Evolutionary conservation across 768 basidiomycete genomes (phyloP).

Genomic region (Suillus fuscotomentosus): DNA sequence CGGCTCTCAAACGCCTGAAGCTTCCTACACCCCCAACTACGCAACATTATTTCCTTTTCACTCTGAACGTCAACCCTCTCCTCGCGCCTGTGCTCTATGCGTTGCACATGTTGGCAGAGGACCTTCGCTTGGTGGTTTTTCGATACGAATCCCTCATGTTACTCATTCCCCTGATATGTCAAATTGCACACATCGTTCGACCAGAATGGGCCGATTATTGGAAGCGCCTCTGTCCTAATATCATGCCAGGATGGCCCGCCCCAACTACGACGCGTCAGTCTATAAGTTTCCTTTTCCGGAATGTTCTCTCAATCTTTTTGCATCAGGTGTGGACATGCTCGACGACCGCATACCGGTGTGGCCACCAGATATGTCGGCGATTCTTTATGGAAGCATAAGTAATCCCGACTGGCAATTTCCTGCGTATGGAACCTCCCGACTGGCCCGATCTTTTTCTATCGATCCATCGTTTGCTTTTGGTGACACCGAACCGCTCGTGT

Average conservation of each 20-base stretch:
- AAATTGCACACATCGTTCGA: slow-evolving; percentile 59
- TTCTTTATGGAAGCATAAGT: slow-evolving; percentile 55
- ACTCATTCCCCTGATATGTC: slow-evolving; percentile 63
- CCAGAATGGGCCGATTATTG: slow-evolving; percentile 94
- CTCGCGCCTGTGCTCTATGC: slow-evolving; percentile 66
- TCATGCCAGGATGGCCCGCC: slow-evolving; percentile 58
- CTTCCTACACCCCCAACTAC: slow-evolving; percentile 32
- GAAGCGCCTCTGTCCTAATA: slow-evolving; percentile 75
- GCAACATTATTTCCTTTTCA: slow-evolving; percentile 21
- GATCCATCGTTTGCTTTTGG: slow-evolving; percentile 63
- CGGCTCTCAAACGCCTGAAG: slow-evolving; percentile 46
- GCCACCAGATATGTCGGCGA: slow-evolving; percentile 75
- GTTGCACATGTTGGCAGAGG: slow-evolving; percentile 78
- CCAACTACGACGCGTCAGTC: slow-evolving; percentile 32
- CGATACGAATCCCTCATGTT: slow-evolving; percentile 53
- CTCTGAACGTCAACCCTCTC: slow-evolving; percentile 39
- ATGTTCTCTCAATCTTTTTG: neutral
- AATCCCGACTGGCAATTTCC: slow-evolving; percentile 70
- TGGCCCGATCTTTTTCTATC: slow-evolving; percentile 48
- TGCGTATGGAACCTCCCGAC: slow-evolving; percentile 39
- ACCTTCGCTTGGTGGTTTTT: slow-evolving; percentile 57
- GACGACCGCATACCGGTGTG: slow-evolving; percentile 73
- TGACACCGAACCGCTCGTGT: slow-evolving; percentile 53
- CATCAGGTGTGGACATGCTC: slow-evolving; percentile 42
- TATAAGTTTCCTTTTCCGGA: neutral